Evolutionary conservation across 257 asterid species (phyloP).

Genomic region (Marsdenia floribunda): DNA sequence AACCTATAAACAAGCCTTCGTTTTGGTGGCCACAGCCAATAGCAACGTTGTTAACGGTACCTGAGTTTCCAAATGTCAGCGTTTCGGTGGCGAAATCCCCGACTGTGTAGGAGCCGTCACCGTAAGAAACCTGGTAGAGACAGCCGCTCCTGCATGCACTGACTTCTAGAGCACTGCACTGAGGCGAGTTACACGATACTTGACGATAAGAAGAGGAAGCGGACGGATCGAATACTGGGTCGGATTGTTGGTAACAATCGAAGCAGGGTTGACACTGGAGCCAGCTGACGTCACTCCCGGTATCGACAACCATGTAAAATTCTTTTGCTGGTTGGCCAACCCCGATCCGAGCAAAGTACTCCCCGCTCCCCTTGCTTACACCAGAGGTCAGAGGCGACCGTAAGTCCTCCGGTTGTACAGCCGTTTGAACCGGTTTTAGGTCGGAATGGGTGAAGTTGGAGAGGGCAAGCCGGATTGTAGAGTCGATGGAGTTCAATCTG

Average conservation of each 20-base stretch:
- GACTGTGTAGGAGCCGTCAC: constrained; percentile 64
- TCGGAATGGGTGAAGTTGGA: neutral
- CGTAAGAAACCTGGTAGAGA: constrained; percentile 52
- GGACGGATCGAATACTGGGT: constrained; percentile 53
- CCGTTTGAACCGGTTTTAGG: constrained; percentile 25
- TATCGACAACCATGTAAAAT: constrained; percentile 48
- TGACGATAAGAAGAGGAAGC: constrained; percentile 40
- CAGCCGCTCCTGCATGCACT: constrained; percentile 42
- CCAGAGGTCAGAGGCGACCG: constrained; percentile 63
- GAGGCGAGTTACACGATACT: constrained; percentile 40
- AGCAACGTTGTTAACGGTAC: constrained; percentile 38
- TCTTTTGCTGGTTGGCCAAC: constrained; percentile 55
- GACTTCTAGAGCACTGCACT: constrained; percentile 36
- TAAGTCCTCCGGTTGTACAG: constrained; percentile 27
- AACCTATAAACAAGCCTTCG: constrained; percentile 53
- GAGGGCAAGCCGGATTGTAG: constrained; percentile 15
- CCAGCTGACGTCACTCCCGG: constrained; percentile 79
- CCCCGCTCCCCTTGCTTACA: constrained; percentile 56
- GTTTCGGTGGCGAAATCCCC: constrained; percentile 68
- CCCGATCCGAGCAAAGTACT: constrained; percentile 66
- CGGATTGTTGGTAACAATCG: constrained; percentile 57
- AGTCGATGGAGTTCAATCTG: constrained; percentile 39
- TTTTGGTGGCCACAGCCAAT: constrained; percentile 80
- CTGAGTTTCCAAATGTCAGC: constrained; percentile 51
- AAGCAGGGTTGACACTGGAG: constrained; percentile 70